A percentile compares a stretch with the other conserved stretches of the same genome.
These are phyloP conservation scores for Tardiomyces depauwii DNA, from an alignment of 1,139 yeast genomes.

Conservation along the genomic window DNA sequence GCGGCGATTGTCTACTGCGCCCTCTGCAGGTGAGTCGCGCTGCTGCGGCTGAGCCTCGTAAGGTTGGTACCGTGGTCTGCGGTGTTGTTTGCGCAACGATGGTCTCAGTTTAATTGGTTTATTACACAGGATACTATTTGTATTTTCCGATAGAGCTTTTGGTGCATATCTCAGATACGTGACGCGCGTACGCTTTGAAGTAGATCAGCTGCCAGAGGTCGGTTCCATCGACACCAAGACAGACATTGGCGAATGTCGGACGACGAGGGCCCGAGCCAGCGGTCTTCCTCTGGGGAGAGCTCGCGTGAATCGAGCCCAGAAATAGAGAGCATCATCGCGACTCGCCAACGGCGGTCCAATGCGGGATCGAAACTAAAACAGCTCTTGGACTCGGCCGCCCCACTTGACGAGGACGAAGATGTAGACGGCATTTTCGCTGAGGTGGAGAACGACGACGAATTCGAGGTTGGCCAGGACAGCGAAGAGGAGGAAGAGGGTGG, in stretches of 20 bases:
- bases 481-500: constrained; percentile 3
- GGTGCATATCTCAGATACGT: too few species aligned
- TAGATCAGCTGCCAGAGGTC: too few species aligned
- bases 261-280: neutral
- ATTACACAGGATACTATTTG: too few species aligned
- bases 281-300: neutral
- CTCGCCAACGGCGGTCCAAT: constrained; percentile 69
- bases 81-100: too few species aligned
- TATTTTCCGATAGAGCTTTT: too few species aligned
- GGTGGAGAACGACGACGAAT: constrained; percentile 76
- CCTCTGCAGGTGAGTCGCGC: too few species aligned
- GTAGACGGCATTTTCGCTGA: constrained; percentile 73
- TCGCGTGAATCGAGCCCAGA: constrained; percentile 6
- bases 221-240: neutral
- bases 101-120: too few species aligned
- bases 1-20: too few species aligned
- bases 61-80: too few species aligned
- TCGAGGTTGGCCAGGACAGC: constrained; percentile 32
- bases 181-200: too few species aligned
- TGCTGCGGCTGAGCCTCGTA: too few species aligned
- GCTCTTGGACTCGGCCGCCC: constrained; percentile 57
- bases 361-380: constrained; percentile 82
- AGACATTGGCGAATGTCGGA: neutral
- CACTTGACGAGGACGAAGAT: constrained; percentile 45
- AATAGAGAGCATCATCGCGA: constrained; percentile 46